phyloP scores from a whole-genome alignment of 768 basidiomycete species.

The Suillus subalutaceus region DNA sequence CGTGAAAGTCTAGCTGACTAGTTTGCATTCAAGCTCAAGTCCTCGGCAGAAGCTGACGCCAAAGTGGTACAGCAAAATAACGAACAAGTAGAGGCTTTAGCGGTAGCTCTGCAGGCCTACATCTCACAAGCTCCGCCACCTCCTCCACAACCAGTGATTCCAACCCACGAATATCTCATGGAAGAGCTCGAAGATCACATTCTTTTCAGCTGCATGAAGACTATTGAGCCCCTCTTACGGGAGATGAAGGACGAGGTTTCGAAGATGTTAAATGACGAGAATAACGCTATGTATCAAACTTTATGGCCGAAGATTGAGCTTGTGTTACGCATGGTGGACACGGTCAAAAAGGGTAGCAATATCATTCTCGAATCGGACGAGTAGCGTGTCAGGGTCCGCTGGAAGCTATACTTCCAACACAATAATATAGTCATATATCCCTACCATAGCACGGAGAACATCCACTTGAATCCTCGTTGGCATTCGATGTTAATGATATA shows the following conservation, averaged over 20 bases:
- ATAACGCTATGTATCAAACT: constrained; percentile 24
- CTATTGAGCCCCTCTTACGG: constrained; percentile 22
- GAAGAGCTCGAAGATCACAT: constrained; percentile 28
- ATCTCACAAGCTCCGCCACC: constrained; percentile 30
- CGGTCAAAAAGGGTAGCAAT: constrained; percentile 21
- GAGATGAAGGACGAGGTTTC: constrained; percentile 29
- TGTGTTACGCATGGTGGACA: constrained; percentile 34
- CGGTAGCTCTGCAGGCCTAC: constrained; percentile 33
- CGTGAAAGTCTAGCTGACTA: constrained; percentile 11
- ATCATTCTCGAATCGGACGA: neutral
- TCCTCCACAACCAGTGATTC: constrained; percentile 20
- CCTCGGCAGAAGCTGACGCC: constrained; percentile 17
- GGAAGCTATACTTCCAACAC: neutral
- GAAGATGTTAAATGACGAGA: constrained; percentile 23
- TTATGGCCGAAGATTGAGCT: constrained; percentile 30
- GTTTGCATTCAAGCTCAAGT: constrained; percentile 17
- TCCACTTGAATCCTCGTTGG: neutral
- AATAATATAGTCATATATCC: neutral
- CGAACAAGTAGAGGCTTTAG: constrained; percentile 33
- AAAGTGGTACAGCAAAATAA: constrained; percentile 20
- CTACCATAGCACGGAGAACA: neutral
- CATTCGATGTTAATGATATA: constrained; percentile 12
- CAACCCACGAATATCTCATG: constrained; percentile 34
- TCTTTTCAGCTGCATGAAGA: constrained; percentile 27
- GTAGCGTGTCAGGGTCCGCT: neutral